Base-by-base conservation (phyloP, 768 basidiomycete genomes). In the Lentinula sp. region DNA sequence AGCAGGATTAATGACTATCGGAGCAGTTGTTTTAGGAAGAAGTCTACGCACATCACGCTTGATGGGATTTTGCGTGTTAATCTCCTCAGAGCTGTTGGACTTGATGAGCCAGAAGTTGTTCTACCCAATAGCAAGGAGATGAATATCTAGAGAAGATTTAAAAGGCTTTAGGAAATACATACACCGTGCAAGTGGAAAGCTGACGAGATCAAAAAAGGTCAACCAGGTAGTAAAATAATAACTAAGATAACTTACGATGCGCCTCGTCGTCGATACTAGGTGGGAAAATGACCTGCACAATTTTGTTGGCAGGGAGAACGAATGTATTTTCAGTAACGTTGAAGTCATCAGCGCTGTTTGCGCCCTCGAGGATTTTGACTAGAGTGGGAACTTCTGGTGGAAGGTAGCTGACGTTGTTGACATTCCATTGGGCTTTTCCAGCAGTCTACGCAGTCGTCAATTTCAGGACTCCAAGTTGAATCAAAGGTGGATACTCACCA, bases 51-150 rank as follows among this genome's bases (percentile, higher is more conserved):
- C 67, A 53, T 71, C 70, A 57, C 70, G 69, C 13, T 61, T 62
- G 28, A 83, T 76, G 1, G 87, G 87, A 69, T 88, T 79, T 43
- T 78, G 78, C 2, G 73, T 70, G 63, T 76, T 76, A 31, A 70
- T 67, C 39, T 34, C 50, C 10, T 68, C 65, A 32, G 73, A 65
- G 16, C 64, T 62, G 57, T 73, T 75, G 50, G 66, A 74, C 64
- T 79, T 76, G 59, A 80, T 67, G 18, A 79, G 71, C 63, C 69
- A 73, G 68, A 77, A 79, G 34, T 75, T 62, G 50, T 71, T 76
- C 73, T 78, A 46, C 13, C 39, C 35, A 11, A 53, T 2, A 40
- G 15, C 53, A 13, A 57, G 57, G 28, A 11, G 51, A 18, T 60
- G 55, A 32, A 18, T 61, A 11, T 45, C 35, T 57, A 50, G 42